Percentiles rank a stretch among this genome's conserved stretches.
These are phyloP conservation scores for Malassezia cuniculi DNA, from an alignment of 1,284 basidiomycete species.

Conservation along the genomic window DNA sequence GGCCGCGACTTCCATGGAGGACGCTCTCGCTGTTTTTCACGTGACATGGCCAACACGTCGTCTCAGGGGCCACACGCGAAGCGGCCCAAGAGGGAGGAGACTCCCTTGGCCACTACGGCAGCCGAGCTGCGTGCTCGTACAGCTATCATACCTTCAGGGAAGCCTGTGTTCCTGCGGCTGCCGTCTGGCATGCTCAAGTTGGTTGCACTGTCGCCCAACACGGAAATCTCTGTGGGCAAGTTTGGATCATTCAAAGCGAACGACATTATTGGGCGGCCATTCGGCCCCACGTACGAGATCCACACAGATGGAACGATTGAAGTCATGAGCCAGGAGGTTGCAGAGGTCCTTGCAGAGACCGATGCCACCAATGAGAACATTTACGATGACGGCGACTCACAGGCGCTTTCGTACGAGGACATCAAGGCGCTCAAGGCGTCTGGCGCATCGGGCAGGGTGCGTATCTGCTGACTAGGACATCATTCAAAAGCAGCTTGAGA, in stretches of 20 bases:
- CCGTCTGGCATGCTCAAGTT: slow-evolving; percentile 35
- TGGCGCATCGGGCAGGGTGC: slow-evolving; percentile 31
- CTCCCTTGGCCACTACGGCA: too few relatives aligned
- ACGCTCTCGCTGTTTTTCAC: too few relatives aligned
- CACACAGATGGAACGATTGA: slow-evolving; percentile 8
- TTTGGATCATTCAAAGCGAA: slow-evolving; percentile 41
- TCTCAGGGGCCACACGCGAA: too few relatives aligned
- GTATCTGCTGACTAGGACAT: slow-evolving; percentile 17
- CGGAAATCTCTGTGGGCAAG: slow-evolving; percentile 39
- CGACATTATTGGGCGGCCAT: slow-evolving; percentile 40
- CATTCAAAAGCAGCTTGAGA: slow-evolving; percentile 31
- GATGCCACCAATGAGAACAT: slow-evolving; percentile 45
- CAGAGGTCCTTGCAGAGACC: slow-evolving; percentile 27
- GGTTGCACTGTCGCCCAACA: slow-evolving; percentile 25
- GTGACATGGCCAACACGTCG: too few relatives aligned
- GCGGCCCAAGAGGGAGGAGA: too few relatives aligned
- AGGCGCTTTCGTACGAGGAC: slow-evolving; percentile 39
- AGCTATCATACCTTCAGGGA: slow-evolving; percentile 20
- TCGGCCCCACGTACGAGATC: slow-evolving; percentile 43
- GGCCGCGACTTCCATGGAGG: too few relatives aligned
- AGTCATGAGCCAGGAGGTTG: slow-evolving; percentile 24
- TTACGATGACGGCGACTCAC: slow-evolving; percentile 38
- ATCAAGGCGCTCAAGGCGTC: slow-evolving; percentile 40
- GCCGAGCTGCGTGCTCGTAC: slow-evolving; percentile 20
- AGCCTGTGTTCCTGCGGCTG: slow-evolving; percentile 28